phyloP scores from a whole-genome alignment of 2,329 filamentous ascomycete species.

The Pseudogymnoascus sp. region DNA sequence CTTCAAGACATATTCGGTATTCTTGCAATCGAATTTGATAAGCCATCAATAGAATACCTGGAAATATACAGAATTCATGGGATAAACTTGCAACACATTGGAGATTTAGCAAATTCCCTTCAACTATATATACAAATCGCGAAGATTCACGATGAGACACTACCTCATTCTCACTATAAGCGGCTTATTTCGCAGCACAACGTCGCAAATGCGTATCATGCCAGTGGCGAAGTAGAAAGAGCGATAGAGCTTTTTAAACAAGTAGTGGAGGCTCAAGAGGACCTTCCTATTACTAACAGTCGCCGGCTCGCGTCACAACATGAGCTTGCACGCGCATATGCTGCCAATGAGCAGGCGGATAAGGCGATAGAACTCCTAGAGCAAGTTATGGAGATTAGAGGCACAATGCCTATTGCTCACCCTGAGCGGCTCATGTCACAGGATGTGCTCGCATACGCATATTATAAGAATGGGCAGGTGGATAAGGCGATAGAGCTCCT shows the following conservation, averaged over 20 bases:
- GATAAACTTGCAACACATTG: conserved; percentile 9
- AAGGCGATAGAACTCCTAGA: conserved; percentile 7
- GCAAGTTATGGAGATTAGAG: background rate
- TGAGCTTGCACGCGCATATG: background rate
- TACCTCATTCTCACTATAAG: too few species aligned
- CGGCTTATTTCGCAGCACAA: conserved; percentile 9
- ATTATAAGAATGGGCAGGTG: background rate
- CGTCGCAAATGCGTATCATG: conserved; percentile 9
- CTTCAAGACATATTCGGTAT: conserved; percentile 14
- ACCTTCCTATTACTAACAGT: background rate
- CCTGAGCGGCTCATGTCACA: background rate
- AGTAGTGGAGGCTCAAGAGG: background rate
- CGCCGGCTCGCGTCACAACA: background rate
- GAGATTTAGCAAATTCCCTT: background rate
- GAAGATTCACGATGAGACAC: background rate
- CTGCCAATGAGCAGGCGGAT: background rate
- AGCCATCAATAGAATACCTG: conserved; percentile 15
- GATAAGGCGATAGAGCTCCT: conserved; percentile 8
- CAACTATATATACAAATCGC: background rate
- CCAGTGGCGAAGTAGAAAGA: background rate
- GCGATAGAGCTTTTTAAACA: conserved; percentile 4
- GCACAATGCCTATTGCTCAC: background rate
- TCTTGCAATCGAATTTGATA: conserved; percentile 7
- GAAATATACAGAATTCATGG: conserved; percentile 15
- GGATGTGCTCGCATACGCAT: background rate